Base-by-base conservation (phyloP, 176 grass and related monocot genomes). In the Oryza officinalis region DNA sequence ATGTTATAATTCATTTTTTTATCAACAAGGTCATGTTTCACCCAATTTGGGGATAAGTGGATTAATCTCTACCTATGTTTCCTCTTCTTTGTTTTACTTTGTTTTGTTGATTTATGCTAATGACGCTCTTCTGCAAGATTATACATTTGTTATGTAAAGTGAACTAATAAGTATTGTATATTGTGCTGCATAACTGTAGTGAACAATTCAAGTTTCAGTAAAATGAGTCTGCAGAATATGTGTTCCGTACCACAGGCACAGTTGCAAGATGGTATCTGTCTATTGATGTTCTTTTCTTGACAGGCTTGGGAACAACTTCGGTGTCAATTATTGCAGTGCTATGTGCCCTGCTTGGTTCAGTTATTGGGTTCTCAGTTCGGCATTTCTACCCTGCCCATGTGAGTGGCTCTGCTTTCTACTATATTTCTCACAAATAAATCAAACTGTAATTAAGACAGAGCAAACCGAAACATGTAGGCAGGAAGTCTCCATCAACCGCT, bases 401-500 rank as follows among this genome's bases (percentile, higher is more conserved):
- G 60, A 91, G 86, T 85, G 71, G 17, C 64, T 82, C 85, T 81
- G 9, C 67, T 80, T 79, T 44, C 18, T 33, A 28, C 18, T 33
- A 28, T 69, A 6, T 64, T 69, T 38, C 23, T 31, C 23, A 4
- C 33, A 35, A 47, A 5, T 85, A 47, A 47, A 68, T 77, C 6
- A 8, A 78, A 47, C 41, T 49, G 37, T 45, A 5, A 67, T 72
- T 81, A 81, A 81, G 27, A 63, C 45, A 22, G 63, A 67, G 65
- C 66, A 65, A 67, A 47, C 72, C 72, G 4, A 86, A 90, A 81
- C 82, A 81, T 91, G 54, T 91, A 91, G 86, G 82, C 89, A 91
- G 86, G 89, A 77, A 85, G 28, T 82, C 89, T 91, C 76, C 86
- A 78, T 85, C 86, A 91, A 50, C 89, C 82, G 20, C 86, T 91